Conservation (phyloP, 1,284 basidiomycete genomes). For the Porogramme epimiltina region DNA sequence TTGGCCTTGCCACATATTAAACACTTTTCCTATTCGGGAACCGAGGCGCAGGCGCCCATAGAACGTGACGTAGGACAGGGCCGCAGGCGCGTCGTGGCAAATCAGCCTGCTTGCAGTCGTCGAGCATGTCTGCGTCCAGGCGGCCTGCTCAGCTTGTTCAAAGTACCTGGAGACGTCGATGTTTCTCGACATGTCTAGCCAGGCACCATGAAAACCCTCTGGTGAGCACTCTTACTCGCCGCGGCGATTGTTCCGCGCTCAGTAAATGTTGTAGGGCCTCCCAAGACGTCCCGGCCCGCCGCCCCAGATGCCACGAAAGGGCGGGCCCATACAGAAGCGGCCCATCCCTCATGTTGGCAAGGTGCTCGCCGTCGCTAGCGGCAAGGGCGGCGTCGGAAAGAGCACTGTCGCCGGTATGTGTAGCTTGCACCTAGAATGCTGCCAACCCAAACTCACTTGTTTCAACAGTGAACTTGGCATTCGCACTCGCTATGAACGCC, state of each 20-base stretch:
- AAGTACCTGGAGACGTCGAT: too few relatives aligned
- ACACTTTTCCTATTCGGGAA: too few relatives aligned
- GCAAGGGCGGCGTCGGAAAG: slow-evolving; percentile 98
- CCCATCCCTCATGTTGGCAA: slow-evolving; percentile 68
- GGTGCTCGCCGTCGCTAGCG: slow-evolving; percentile 88
- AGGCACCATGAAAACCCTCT: slow-evolving; percentile 46
- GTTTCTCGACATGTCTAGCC: slow-evolving; percentile 7
- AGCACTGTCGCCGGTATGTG: slow-evolving; percentile 84
- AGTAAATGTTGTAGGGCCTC: slow-evolving; percentile 45
- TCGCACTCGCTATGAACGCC: slow-evolving; percentile 60
- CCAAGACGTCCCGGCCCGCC: slow-evolving; percentile 45
- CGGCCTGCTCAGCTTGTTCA: too few relatives aligned
- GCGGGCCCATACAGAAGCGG: slow-evolving; percentile 55
- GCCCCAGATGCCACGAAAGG: slow-evolving; percentile 65
- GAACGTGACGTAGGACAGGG: too few relatives aligned
- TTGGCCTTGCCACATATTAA: too few relatives aligned
- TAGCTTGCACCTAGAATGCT: too few relatives aligned
- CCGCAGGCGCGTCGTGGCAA: too few relatives aligned
- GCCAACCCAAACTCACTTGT: too few relatives aligned
- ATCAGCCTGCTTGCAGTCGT: too few relatives aligned
- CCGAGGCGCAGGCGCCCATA: too few relatives aligned
- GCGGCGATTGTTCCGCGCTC: neutral
- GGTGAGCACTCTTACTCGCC: slow-evolving; percentile 32
- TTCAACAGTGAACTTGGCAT: slow-evolving; percentile 78
- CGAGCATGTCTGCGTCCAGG: too few relatives aligned